These are phyloP conservation scores for Astragalus membranaceus DNA, from an alignment of 306 rosid genomes.

Conservation along the genomic window DNA sequence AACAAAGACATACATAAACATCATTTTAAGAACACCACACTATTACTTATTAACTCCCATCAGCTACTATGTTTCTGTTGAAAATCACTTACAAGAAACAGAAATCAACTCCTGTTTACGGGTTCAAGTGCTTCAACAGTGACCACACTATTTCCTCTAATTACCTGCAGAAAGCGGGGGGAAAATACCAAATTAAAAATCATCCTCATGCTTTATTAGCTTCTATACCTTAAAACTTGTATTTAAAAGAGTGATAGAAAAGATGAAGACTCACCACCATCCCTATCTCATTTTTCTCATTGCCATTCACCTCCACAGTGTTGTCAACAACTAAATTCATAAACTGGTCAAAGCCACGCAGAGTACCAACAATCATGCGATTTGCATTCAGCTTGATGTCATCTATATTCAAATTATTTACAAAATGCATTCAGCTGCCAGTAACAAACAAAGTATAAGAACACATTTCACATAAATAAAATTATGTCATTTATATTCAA, in stretches of 20 bases:
- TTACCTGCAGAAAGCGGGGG: slow-evolving; percentile 55
- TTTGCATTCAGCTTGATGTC: slow-evolving; percentile 88
- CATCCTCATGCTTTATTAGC: not conserved
- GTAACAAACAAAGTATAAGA: too few species aligned
- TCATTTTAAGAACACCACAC: slow-evolving; percentile 12
- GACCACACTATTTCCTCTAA: slow-evolving; percentile 94
- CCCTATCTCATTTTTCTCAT: slow-evolving; percentile 78
- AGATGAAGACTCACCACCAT: slow-evolving; percentile 79
- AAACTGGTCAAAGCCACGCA: slow-evolving; percentile 92
- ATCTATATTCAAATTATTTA: too few species aligned
- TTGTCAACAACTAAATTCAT: slow-evolving; percentile 95
- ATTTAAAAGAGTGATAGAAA: not conserved
- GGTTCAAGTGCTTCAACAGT: slow-evolving; percentile 99
- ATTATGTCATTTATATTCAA: too few species aligned
- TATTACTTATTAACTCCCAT: slow-evolving; percentile 17
- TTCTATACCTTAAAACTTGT: not conserved
- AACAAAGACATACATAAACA: not conserved
- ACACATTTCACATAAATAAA: too few species aligned
- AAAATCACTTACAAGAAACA: not conserved
- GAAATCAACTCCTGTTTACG: slow-evolving; percentile 46
- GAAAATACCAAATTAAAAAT: not conserved
- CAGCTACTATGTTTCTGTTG: not conserved
- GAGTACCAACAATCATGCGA: slow-evolving; percentile 89
- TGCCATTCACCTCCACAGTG: slow-evolving; percentile 86
- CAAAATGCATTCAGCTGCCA: too few species aligned